Evolutionary conservation across 257 asterid species (phyloP), one percentile per base, ranked within the genome.

Genomic region (Solanum chiquidenum): DNA sequence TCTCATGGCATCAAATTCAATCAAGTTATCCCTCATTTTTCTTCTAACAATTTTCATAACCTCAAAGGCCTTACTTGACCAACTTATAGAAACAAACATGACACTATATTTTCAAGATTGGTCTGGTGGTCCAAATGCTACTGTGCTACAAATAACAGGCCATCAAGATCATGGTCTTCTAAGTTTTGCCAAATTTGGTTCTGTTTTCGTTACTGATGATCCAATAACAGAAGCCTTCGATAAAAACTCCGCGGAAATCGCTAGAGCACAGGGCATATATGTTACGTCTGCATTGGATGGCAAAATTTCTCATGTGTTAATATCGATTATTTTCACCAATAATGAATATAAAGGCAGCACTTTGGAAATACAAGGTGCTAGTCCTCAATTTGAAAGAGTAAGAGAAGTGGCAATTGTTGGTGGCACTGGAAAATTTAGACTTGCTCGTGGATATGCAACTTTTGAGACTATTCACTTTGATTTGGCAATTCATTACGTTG

Each of bases 401-500:
- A 87, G 94, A 86, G 96, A 93, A 90, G 92, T 94, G 89, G 90
- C 96, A 46, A 91, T 91, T 12, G 94, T 94, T 25, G 96, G 94
- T 23, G 95, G 95, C 84, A 93, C 95, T 23, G 91, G 95, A 33
- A 89, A 85, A 37, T 94, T 93, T 90, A 92, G 95, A 3, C 84
- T 93, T 12, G 94, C 95, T 34, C 91, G 91, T 4, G 96, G 96
- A 9, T 94, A 87, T 27, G 94, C 89, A 0, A 90, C 94, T 9
- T 90, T 94, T 49, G 94, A 94, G 92, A 94, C 96, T 2, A 66
- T 93, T 74, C 89, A 89, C 44, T 90, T 90, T 3, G 90, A 94
- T 69, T 73, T 83, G 6, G 68, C 49, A 2, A 87, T 75, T 68
- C 88, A 87, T 27, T 83, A 90, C 14, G 93, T 92, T 3, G 89